Evolutionary conservation across 1,139 yeast species (phyloP).

Genomic region (Taiozyma sp.): DNA sequence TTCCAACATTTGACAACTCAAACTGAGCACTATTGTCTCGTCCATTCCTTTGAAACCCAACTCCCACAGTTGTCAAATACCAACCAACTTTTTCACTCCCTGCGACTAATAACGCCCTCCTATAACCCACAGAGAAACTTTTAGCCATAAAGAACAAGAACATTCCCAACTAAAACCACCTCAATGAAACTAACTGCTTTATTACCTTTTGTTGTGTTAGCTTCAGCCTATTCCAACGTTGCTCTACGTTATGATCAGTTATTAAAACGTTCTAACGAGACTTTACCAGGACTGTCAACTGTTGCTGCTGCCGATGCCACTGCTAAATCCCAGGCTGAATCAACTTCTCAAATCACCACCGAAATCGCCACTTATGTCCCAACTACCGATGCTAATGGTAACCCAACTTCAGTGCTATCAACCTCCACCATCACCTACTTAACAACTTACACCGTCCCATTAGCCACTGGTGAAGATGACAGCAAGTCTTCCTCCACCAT

Average conservation of each 20-base stretch:
- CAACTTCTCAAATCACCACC: slow-evolving; percentile 22
- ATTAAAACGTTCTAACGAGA: slow-evolving; percentile 18
- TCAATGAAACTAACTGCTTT: slow-evolving; percentile 12
- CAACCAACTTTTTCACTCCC: not conserved
- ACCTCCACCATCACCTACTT: slow-evolving; percentile 27
- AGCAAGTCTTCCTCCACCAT: slow-evolving; percentile 6
- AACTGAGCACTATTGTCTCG: not conserved
- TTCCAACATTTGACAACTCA: not conserved
- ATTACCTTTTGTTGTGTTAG: slow-evolving; percentile 16
- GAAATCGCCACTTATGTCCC: slow-evolving; percentile 19
- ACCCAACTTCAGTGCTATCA: slow-evolving; percentile 28
- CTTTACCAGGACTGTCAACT: not conserved
- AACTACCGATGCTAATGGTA: slow-evolving; percentile 25
- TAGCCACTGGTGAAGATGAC: slow-evolving; percentile 3
- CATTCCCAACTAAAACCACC: not conserved
- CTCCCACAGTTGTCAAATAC: not conserved
- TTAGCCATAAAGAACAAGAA: not conserved
- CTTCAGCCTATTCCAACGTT: slow-evolving; percentile 18
- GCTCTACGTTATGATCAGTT: slow-evolving; percentile 20
- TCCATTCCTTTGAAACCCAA: not conserved
- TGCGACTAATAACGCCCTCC: not conserved
- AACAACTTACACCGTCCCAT: slow-evolving; percentile 14
- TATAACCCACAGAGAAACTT: not conserved
- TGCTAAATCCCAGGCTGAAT: slow-evolving; percentile 13
- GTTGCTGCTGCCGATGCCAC: slow-evolving; percentile 18